Base-by-base conservation (phyloP, 345 rosid species). In the Fremontodendron californicum region DNA sequence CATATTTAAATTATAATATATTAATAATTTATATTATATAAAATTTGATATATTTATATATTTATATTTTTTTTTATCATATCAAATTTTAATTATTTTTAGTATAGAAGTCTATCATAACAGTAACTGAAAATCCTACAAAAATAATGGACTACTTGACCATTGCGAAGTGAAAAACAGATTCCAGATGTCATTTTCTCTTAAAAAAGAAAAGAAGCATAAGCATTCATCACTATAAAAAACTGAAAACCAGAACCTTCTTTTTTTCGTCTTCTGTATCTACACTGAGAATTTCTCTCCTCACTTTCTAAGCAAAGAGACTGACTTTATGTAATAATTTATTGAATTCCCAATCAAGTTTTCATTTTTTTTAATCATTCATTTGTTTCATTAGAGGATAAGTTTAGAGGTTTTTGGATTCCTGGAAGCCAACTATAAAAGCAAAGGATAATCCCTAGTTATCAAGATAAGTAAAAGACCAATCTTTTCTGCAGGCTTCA, bases 261-360 rank as follows among this genome's bases (percentile, higher is more conserved):
- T 31, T 42, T 51, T 52, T n/a, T 60, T 31, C 65, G 10, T 57
- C 33, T 9, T 11, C 1, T 58, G 51, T 46, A 3, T 46, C 48
- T 12, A 10, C 4, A n/a, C 27, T 6, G 31, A 2, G 64, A 29
- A 1, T 60, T 13, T 55, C 61, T 55, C 13, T 9, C 19, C 11
- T 55, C 60, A n/a, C 9, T 10, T 52, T 23, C 15, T 57, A 19
- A n/a, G 5, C 7, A 35, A 54, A 54, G 27, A 5, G 12, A 12
- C 73, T 19, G 55, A 43, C 9, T 58, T 16, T 43, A 4, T 71
- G 13, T 3, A 7, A 1, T 21, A 31, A 5, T 71, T 51, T 64
- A 5, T 46, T 54, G 46, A 71, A 63, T 65, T 16, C 62, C 69
- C 15, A 69, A 66, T 40, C 48, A 52, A 69, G 52, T 74, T 55